Evolutionary conservation across 2,329 filamentous ascomycete genomes (phyloP).

Genomic region (Juglanconis sp.): DNA sequence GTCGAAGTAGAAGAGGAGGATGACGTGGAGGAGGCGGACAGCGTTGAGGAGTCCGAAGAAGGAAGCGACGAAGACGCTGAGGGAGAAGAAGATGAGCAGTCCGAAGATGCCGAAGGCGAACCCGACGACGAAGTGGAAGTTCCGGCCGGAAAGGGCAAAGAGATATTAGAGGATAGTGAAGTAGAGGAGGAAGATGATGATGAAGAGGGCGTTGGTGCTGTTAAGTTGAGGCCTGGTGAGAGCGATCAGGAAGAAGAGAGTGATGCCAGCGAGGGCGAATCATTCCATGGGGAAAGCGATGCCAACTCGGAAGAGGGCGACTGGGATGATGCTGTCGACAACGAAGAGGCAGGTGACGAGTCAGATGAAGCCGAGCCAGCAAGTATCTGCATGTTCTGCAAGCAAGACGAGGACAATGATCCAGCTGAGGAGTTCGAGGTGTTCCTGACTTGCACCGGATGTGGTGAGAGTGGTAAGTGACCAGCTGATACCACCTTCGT

Average conservation of each 20-base stretch:
- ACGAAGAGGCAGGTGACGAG: slow-evolving; percentile 48
- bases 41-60: slow-evolving; percentile 17
- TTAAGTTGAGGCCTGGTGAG: slow-evolving; percentile 54
- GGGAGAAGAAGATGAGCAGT: slow-evolving; percentile 20
- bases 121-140: slow-evolving; percentile 24
- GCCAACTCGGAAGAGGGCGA: slow-evolving; percentile 38
- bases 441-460: slow-evolving; percentile 72
- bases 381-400: slow-evolving; percentile 67
- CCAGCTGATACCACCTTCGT: neutral
- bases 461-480: slow-evolving; percentile 76
- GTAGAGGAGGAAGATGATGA: slow-evolving; percentile 38
- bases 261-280: slow-evolving; percentile 32
- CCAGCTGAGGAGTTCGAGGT: slow-evolving; percentile 78
- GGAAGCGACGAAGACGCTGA: slow-evolving; percentile 21
- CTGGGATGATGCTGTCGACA: slow-evolving; percentile 56
- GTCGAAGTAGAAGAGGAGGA: slow-evolving; percentile 33
- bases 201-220: slow-evolving; percentile 54
- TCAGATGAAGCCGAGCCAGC: slow-evolving; percentile 56
- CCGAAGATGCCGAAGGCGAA: slow-evolving; percentile 29
- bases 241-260: slow-evolving; percentile 41
- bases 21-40: slow-evolving; percentile 28
- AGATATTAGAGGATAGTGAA: slow-evolving; percentile 18
- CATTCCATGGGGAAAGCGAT: slow-evolving; percentile 37
- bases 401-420: slow-evolving; percentile 77
- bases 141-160: slow-evolving; percentile 16